Base-by-base conservation (phyloP, 2,329 filamentous ascomycete genomes). In the Rutstroemia sydowiana region DNA sequence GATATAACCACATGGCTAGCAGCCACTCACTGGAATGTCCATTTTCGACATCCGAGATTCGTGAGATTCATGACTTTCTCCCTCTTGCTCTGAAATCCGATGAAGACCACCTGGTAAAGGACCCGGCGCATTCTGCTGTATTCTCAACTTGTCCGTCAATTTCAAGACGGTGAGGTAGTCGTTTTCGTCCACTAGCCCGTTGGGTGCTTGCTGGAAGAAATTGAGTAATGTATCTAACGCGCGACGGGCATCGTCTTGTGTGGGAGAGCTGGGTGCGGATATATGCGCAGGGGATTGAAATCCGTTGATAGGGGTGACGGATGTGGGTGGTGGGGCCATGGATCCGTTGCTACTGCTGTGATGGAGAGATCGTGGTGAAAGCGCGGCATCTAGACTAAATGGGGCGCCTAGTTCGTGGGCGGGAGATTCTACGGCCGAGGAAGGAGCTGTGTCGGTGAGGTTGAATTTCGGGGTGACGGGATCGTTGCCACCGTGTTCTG, bases 81-180 rank as follows among this genome's bases (percentile, higher is more conserved):
- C 55, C 18, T 68, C 64, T 51, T 66, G 60, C 47, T 68, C 66
- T 8, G 62, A 60, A 44, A 69, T 69, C 31, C 65, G 60, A 55
- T 67, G 65, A 21, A 69, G 61, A 8, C 65, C 73, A 3, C 71
- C 72, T 20, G 72, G 69, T 21, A 74, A 61, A 10, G 60, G 53
- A 3, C 53, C 56, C 21, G 49, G 49, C 14, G 56, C 60, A 36
- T 50, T 55, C 34, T 60, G 78, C 43, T 86, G 80, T 32, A 95
- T 73, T 55, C 87, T 82, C 28, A 95, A 75, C 69, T 92, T 95
- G 68, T 95, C 87, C 66, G 91, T 92, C 57, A 96, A 72, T 65
- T 89, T 88, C 16, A 88, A 76, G 44, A 96, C 82, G 3, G 82
- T 81, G 57, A 87, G 69, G 66, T 85, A 91, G 57, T 96, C 91